phyloP scores from a whole-genome alignment of 1,284 basidiomycete species.

The Leccinum fallax region DNA sequence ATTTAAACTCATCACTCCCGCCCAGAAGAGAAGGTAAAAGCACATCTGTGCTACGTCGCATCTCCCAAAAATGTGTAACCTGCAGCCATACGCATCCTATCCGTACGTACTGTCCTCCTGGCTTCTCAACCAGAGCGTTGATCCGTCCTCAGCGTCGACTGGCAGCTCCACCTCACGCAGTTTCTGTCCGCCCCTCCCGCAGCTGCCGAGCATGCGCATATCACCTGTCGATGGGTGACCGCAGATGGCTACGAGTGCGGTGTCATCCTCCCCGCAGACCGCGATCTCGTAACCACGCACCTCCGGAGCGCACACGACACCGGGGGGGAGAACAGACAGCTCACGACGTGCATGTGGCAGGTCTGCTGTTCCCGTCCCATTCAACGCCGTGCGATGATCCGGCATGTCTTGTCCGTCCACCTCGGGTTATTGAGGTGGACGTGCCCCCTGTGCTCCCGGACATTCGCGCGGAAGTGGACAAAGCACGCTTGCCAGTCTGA shows the following conservation, averaged over 20 bases:
- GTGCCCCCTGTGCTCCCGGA: conserved; percentile 8
- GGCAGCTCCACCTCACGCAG: background rate
- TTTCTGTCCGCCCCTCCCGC: background rate
- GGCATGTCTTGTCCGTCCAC: conserved; percentile 11
- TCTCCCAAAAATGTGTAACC: background rate
- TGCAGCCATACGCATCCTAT: background rate
- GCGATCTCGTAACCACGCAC: background rate
- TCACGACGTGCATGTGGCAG: conserved; percentile 3
- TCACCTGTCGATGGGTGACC: background rate
- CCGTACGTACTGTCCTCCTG: background rate
- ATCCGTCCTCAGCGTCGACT: background rate
- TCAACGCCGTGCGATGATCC: conserved; percentile 4
- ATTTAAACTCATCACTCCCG: background rate
- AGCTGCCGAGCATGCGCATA: background rate
- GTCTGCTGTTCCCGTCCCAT: conserved; percentile 1
- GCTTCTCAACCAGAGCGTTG: background rate
- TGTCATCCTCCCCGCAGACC: background rate
- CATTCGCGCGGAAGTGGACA: conserved; percentile 7
- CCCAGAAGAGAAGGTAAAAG: background rate
- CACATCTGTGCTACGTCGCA: background rate
- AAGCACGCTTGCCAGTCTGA: conserved; percentile 1
- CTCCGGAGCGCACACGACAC: conserved; percentile 3
- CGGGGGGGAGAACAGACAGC: background rate
- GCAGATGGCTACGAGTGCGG: conserved; percentile 1
- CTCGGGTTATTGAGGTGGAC: conserved; percentile 11